Evolutionary conservation across 495 filamentous ascomycete genomes (phyloP), one percentile per base, ranked within the genome.

Genomic region (Annulohypoxylon bovei): DNA sequence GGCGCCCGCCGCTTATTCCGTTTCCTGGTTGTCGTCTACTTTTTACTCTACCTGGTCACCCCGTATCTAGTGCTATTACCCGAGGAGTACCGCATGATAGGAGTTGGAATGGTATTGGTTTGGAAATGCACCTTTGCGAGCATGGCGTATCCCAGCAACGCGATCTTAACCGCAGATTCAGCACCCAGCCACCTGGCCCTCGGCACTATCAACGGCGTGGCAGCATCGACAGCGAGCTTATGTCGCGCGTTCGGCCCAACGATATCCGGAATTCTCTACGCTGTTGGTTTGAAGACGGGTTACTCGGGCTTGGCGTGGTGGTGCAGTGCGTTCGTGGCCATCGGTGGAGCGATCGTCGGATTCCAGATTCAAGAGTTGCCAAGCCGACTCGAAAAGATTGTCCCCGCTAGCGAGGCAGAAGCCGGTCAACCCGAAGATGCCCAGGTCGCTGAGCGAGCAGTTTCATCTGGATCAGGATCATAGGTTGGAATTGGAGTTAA

Each of bases 291-390:
- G 27, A 82, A 88, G 57, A 83, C 88, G 30, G 94, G 95, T 37
- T 92, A 91, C 68, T 92, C 93, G 16, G 93, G 94, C 47, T 81
- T 98, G 4, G 89, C 93, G 7, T 99, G 95, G 95, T 98, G 96
- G 96, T 87, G 88, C 55, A 92, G 89, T 72, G 92, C 89, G 7
- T 47, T 93, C 7, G 88, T 98, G 32, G 90, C 93, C 65, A 70
- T 93, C 7, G 75, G 88, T 52, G 95, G 93, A 46, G 93, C 91
- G 16, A 79, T 76, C 30, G 71, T 86, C 68, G 81, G 82, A 46
- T 67, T 87, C 49, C 79, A 80, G 52, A 82, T 89, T 66, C 78
- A 76, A 39, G 85, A 87, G 25, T 77, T 80, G 12, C 60, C 70
- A 20, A 82, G 75, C 12, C 76, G 78, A 18, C 79, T 79, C 72